Base-by-base conservation (phyloP, 371 early-diverging fungal genomes). In the Mortierella sp. region DNA sequence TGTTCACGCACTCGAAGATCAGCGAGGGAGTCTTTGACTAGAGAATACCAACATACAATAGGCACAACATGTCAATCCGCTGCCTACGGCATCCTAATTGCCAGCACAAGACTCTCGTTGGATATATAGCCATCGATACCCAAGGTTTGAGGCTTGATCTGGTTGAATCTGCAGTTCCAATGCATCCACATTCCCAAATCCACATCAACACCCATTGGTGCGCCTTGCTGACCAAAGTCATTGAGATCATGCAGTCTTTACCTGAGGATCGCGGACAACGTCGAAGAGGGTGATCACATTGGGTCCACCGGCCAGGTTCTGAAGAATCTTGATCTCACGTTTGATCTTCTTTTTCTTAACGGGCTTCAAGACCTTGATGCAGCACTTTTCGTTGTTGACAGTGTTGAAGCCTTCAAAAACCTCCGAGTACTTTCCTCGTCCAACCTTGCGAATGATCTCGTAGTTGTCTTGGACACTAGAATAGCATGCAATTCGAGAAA, bases 381-480 rank as follows among this genome's bases (percentile, higher is more conserved):
- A 94, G 80, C 96, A 95, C 76, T 93, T 90, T 61, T 90, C 83
- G 65, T 85, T 78, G 78, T 85, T 88, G 56, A 81, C 84, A 44
- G 94, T 83, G 80, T 95, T 93, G 79, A 94, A 85, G 17, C 99
- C 99, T 83, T 97, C 96, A 85, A 99, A 99, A 16, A 99, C 99
- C 80, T 99, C 99, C 3, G 98, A 98, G 88, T 99, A 99, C 85
- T 99, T 99, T 60, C 99, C 99, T 54, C 98, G 92, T 39, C 99
- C 99, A 43, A 99, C 88, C 83, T 96, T 97, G 57, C 95, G 90
- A 37, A 95, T 86, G 64, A 99, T 97, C 83, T 96, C 96, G 80
- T 99, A 99, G 79, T 95, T 93, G 60, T 97, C 97, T 82, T 95
- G 97, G 48, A 82, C 83, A 50, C 94, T 94, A 81, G 47, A 52